phyloP scores from a whole-genome alignment of 352 stramenopile species.

The Globisporangium apiculatum region DNA sequence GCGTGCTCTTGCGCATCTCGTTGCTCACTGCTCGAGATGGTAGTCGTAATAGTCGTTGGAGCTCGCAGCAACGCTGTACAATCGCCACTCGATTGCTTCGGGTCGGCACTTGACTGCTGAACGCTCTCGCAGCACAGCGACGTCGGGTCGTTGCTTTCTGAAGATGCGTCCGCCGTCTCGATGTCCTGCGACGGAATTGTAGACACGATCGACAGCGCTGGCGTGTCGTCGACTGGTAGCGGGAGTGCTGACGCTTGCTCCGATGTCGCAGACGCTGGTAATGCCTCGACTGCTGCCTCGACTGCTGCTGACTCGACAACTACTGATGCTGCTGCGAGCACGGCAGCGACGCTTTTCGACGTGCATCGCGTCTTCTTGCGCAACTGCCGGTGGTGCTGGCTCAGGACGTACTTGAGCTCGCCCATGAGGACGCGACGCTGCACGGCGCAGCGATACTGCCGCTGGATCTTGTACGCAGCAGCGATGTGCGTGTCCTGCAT shows the following conservation, averaged over 20 bases:
- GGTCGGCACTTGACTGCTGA: no score
- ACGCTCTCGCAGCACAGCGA: no score
- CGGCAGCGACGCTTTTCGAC: slow-evolving; percentile 1
- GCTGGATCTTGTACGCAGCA: slow-evolving; percentile 20
- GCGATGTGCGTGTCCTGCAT: not conserved
- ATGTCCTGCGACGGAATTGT: not conserved
- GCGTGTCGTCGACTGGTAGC: not conserved
- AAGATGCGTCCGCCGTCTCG: not conserved
- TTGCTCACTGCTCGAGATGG: no score
- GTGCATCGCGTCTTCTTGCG: slow-evolving; percentile 18
- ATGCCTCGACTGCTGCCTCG: not conserved
- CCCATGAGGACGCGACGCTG: slow-evolving; percentile 24
- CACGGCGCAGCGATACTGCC: slow-evolving; percentile 30
- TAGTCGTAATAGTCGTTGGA: no score
- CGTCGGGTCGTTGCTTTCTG: not conserved
- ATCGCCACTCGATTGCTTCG: no score
- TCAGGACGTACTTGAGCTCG: slow-evolving; percentile 33
- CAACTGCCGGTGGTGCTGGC: slow-evolving; percentile 21
- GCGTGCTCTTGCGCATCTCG: no score
- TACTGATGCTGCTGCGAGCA: not conserved
- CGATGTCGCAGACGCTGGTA: not conserved
- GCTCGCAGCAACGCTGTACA: no score
- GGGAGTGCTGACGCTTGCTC: not conserved
- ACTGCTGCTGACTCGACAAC: no score
- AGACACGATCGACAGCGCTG: not conserved